Evolutionary conservation across 2,329 filamentous ascomycete genomes (phyloP).

Genomic region (Beauveria scarabaeidicola): DNA sequence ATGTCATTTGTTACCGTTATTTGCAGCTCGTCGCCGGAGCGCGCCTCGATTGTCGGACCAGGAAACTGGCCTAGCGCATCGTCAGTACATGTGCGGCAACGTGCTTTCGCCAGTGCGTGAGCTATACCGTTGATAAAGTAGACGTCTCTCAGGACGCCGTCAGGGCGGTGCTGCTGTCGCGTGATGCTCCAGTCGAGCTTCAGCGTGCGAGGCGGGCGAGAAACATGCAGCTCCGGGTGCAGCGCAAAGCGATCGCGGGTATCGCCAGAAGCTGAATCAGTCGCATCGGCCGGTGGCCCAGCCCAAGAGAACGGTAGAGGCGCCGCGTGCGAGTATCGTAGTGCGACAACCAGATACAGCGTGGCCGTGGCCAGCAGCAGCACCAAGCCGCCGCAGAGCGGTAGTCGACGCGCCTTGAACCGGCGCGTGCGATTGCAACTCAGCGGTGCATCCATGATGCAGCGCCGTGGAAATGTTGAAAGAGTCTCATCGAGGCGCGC

Average conservation of each 20-base stretch:
- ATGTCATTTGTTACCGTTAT: constrained; percentile 31
- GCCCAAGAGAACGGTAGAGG: background rate
- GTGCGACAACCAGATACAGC: background rate
- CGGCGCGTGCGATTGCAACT: background rate
- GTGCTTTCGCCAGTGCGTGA: background rate
- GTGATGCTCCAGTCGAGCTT: constrained; percentile 11
- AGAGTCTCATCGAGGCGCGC: background rate
- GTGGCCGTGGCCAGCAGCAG: background rate
- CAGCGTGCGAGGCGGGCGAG: constrained; percentile 3
- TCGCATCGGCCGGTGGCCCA: background rate
- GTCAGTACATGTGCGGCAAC: background rate
- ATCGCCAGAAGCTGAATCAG: background rate
- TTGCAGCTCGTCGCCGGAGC: constrained; percentile 29
- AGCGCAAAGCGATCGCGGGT: background rate
- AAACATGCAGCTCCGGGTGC: constrained; percentile 10
- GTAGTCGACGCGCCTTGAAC: background rate
- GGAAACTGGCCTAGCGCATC: constrained; percentile 7
- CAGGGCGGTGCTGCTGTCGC: constrained; percentile 4
- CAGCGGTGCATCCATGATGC: background rate
- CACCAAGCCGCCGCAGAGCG: constrained; percentile 2
- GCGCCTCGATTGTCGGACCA: constrained; percentile 12
- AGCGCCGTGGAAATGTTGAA: background rate
- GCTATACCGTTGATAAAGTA: constrained; percentile 12
- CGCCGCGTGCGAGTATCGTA: background rate
- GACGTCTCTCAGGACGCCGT: constrained; percentile 11